Percentiles rank a stretch among this genome's conserved stretches.
Evolutionary conservation across 345 rosid genomes (phyloP).

Genomic region (Orychophragmus violaceus): DNA sequence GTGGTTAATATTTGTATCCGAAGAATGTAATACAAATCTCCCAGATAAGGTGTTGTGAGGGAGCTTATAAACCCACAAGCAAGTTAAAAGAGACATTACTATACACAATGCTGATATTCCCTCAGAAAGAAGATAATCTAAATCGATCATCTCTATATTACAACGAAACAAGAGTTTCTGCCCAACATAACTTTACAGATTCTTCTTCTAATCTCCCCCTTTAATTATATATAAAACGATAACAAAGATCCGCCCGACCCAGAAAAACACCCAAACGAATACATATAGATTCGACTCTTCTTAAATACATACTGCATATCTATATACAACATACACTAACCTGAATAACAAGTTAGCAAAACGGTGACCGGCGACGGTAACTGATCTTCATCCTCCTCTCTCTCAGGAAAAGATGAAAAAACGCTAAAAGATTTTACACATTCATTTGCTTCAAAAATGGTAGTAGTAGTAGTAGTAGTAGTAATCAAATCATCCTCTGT

Average conservation of each 20-base stretch:
- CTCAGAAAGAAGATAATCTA: neutral
- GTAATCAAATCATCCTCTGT: slow-evolving; percentile 27
- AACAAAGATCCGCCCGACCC: neutral
- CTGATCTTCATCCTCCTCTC: slow-evolving; percentile 12
- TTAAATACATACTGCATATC: neutral
- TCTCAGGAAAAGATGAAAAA: slow-evolving; percentile 1
- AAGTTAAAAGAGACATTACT: neutral
- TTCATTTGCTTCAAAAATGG: slow-evolving; percentile 35
- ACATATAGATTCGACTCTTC: too few relatives aligned
- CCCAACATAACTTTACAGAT: slow-evolving; percentile 15
- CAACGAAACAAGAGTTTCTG: neutral
- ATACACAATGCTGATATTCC: neutral
- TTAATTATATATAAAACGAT: neutral
- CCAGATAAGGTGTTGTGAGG: neutral
- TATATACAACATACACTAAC: neutral
- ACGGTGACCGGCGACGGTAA: neutral
- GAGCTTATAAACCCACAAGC: neutral
- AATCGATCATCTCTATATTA: slow-evolving; percentile 8
- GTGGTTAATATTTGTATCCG: too few relatives aligned
- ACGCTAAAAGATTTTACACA: neutral
- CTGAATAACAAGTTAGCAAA: neutral
- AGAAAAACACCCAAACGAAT: neutral
- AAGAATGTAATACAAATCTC: too few relatives aligned
- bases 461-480: slow-evolving; percentile 1
- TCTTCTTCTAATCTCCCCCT: slow-evolving; percentile 12